Evolutionary conservation across 1,284 basidiomycete species (phyloP), one percentile per base, ranked within the genome.

Genomic region (Pisolithus thermaeus): DNA sequence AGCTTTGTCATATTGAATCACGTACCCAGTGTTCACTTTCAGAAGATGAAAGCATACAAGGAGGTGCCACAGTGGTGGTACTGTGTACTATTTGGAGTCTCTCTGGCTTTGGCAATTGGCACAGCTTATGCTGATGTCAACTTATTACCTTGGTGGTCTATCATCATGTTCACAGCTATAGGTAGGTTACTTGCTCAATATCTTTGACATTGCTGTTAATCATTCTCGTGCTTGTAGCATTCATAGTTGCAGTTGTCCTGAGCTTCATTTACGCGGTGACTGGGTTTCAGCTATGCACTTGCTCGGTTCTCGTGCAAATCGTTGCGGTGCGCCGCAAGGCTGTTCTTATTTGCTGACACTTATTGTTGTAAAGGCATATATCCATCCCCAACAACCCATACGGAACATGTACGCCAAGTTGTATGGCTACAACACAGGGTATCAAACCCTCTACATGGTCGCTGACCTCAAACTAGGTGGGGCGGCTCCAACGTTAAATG

Each of bases 51-150:
- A 57, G 74, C 74, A 53, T 79, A 80, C 59, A 61, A 67, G 25
- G 77, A 79, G 56, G 78, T 80, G 3, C 81, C 81, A 4, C 73
- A 74, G 55, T 78, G 73, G 73, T 79, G 73, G 61, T 82, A 81
- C 55, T 60, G 63, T 0, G 37, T 63, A 0, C 57, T 81, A 16
- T 78, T 83, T 56, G 16, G 77, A 12, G 54, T 65, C n/a, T 77
- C 78, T 0, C 62, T 83, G 18, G 75, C 55, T n/a, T 69, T 82
- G 44, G 75, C 75, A 27, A 77, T 83, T 52, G 78, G 77, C 20
- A 77, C 76, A 60, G 74, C 74, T 51, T 79, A 79, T 59, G 72
- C 75, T 7, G 67, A 69, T 16, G 60, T 66, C 18, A 65, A 67
- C 38, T 72, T 79, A 18, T 69, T 79, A 55, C 78, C 78, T 5